Conservation (phyloP, 805 yeast species). For the Starmerella sp. region DNA sequence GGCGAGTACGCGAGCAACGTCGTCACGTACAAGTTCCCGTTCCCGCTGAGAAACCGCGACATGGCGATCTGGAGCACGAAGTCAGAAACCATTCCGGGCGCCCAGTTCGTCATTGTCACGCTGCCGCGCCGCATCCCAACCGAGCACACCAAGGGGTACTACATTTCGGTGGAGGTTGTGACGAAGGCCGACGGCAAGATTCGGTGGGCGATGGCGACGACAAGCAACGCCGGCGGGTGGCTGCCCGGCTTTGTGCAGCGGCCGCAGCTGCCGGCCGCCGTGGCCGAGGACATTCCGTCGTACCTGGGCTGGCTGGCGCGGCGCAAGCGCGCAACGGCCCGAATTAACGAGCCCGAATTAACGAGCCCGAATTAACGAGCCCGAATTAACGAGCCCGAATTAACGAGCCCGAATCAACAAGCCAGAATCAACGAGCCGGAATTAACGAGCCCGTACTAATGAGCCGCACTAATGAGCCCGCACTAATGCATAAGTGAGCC, state of each 20-base stretch:
- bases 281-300: slow-evolving; percentile 32
- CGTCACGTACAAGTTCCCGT: slow-evolving; percentile 30
- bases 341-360: too few relatives aligned
- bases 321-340: not conserved
- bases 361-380: too few relatives aligned
- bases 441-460: not conserved
- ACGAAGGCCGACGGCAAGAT: slow-evolving; percentile 21
- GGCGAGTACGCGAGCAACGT: slow-evolving; percentile 23
- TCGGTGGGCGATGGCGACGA: slow-evolving; percentile 33
- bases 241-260: slow-evolving; percentile 33
- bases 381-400: too few relatives aligned
- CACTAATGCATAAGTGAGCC: not conserved
- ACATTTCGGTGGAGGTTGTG: slow-evolving; percentile 31
- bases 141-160: slow-evolving; percentile 25
- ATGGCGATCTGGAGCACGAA: slow-evolving; percentile 30
- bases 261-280: slow-evolving; percentile 24
- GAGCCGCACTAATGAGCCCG: not conserved
- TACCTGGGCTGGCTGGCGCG: slow-evolving; percentile 24
- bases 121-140: slow-evolving; percentile 25
- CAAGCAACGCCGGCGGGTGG: slow-evolving; percentile 33
- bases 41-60: slow-evolving; percentile 28
- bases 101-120: slow-evolving; percentile 30
- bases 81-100: slow-evolving; percentile 24
- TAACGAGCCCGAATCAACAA: too few relatives aligned
- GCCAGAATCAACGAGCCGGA: not conserved